These are phyloP conservation scores for Guadua angustifolia DNA, from an alignment of 176 grass and related monocot genomes.

Conservation along the genomic window DNA sequence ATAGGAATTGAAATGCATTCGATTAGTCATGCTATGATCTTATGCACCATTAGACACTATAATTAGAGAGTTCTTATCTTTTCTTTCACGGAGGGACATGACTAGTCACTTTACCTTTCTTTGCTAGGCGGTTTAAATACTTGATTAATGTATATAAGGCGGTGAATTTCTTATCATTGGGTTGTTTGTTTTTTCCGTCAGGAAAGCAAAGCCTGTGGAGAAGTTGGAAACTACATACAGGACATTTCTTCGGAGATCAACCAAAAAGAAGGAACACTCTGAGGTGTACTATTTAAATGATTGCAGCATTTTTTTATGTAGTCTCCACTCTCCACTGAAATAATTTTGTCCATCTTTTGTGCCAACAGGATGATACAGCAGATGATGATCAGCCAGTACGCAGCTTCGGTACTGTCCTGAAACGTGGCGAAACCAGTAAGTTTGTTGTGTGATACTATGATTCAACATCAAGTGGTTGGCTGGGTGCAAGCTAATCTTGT, in stretches of 20 bases:
- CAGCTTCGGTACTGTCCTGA: slow-evolving; percentile 78
- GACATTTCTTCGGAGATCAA: slow-evolving; percentile 68
- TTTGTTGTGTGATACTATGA: slow-evolving; percentile 3
- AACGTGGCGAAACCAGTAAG: slow-evolving; percentile 54
- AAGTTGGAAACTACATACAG: slow-evolving; percentile 76
- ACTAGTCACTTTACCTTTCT: background rate
- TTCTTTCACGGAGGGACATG: background rate
- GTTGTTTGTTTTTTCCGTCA: background rate
- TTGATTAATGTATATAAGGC: background rate
- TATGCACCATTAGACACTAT: background rate
- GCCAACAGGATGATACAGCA: slow-evolving; percentile 54
- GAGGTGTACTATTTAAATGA: slow-evolving; percentile 51
- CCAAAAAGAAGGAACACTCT: slow-evolving; percentile 54
- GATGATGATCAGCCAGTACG: slow-evolving; percentile 49
- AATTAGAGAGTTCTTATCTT: background rate
- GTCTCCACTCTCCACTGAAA: background rate
- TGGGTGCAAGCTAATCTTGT: slow-evolving; percentile 37
- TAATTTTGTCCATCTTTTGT: slow-evolving; percentile 10
- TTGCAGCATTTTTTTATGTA: background rate
- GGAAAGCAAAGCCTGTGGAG: slow-evolving; percentile 74
- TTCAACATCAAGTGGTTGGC: slow-evolving; percentile 10
- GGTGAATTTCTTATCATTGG: background rate
- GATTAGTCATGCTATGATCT: background rate
- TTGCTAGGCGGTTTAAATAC: background rate
- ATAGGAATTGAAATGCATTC: background rate